Conservation (phyloP, 306 rosid genomes). For the Prunus mume region DNA sequence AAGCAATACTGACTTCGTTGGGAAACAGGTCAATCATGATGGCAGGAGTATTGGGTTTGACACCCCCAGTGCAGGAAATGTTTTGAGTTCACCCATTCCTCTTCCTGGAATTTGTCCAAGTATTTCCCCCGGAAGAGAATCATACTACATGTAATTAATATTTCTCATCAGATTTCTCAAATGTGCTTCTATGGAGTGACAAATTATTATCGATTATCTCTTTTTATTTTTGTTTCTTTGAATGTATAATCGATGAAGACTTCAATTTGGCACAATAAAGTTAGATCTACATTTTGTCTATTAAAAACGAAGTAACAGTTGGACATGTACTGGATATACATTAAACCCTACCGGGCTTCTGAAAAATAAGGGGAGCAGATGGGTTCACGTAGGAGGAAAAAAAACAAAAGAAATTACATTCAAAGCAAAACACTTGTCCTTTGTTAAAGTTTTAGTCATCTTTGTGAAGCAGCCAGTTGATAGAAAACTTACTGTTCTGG, state of each 20-base stretch:
- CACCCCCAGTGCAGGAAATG: conserved; percentile 17
- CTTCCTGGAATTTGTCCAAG: conserved; percentile 36
- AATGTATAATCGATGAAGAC: neutral
- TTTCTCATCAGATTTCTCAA: conserved; percentile 19
- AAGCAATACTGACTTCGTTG: conserved; percentile 11
- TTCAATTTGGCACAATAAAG: neutral
- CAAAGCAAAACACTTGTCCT: neutral
- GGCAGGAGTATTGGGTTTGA: conserved; percentile 32
- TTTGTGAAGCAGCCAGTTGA: neutral
- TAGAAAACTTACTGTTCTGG: neutral
- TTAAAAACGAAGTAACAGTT: neutral
- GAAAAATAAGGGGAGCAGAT: neutral
- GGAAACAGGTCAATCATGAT: conserved; percentile 30
- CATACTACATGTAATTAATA: conserved; percentile 61
- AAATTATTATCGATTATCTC: neutral
- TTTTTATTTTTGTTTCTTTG: neutral
- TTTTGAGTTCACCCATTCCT: conserved; percentile 58
- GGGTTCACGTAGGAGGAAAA: neutral
- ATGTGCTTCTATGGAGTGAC: neutral
- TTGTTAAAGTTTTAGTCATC: neutral
- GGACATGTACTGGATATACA: too few species aligned
- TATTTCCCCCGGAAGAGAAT: conserved; percentile 38
- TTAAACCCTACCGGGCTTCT: neutral
- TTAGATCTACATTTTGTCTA: neutral
- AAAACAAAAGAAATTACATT: too few species aligned